Evolutionary conservation across 805 yeast species (phyloP).

Genomic region (Pichia paraexigua): DNA sequence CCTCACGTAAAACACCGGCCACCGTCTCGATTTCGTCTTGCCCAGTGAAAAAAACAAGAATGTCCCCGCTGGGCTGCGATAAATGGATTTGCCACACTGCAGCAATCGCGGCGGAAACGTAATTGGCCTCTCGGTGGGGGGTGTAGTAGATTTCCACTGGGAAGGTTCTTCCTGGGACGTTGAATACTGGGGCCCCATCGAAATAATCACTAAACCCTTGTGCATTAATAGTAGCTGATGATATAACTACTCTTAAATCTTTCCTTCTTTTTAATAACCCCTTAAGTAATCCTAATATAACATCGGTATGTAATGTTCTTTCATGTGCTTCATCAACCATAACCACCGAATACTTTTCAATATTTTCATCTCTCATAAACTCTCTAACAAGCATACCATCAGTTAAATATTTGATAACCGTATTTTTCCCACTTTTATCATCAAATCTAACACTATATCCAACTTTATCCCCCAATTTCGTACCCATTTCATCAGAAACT

Average conservation of each 20-base stretch:
- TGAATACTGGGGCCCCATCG: slow-evolving; percentile 74
- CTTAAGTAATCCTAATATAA: slow-evolving; percentile 69
- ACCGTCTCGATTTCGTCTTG: slow-evolving; percentile 90
- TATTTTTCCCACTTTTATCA: slow-evolving; percentile 55
- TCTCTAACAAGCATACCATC: slow-evolving; percentile 94
- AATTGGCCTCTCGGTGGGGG: slow-evolving; percentile 82
- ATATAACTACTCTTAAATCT: slow-evolving; percentile 68
- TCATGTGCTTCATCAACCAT: slow-evolving; percentile 98
- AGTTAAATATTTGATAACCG: slow-evolving; percentile 82
- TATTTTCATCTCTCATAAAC: slow-evolving; percentile 65
- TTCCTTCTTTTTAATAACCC: slow-evolving; percentile 55
- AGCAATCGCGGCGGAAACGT: slow-evolving; percentile 79
- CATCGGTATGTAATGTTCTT: slow-evolving; percentile 86
- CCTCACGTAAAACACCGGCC: slow-evolving; percentile 65
- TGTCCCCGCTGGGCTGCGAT: slow-evolving; percentile 65
- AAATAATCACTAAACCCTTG: slow-evolving; percentile 78
- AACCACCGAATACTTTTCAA: slow-evolving; percentile 64
- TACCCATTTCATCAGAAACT: slow-evolving; percentile 85
- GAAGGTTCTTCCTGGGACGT: slow-evolving; percentile 87
- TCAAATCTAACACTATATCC: slow-evolving; percentile 90
- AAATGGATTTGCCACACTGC: slow-evolving; percentile 83
- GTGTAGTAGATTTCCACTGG: slow-evolving; percentile 87
- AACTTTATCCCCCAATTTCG: slow-evolving; percentile 73
- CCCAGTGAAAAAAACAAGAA: slow-evolving; percentile 86
- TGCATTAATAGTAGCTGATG: slow-evolving; percentile 95